These are phyloP conservation scores for Acer yangbiense DNA, from an alignment of 345 rosid species.

Conservation along the genomic window DNA sequence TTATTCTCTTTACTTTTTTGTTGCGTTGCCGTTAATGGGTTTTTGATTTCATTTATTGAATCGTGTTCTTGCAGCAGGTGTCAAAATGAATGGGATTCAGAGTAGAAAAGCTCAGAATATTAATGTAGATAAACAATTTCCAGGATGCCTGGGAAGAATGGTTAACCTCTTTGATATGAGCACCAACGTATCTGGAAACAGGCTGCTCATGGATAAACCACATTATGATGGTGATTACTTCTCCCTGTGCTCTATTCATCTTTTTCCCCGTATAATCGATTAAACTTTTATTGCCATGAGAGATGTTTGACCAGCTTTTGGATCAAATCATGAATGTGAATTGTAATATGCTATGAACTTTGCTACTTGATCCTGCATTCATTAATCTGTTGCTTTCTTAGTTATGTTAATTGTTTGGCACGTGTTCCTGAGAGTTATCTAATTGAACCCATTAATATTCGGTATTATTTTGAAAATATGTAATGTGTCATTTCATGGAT, in stretches of 20 bases:
- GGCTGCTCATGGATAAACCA: slow-evolving; percentile 51
- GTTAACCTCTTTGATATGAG: slow-evolving; percentile 70
- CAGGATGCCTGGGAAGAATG: slow-evolving; percentile 71
- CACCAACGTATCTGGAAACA: slow-evolving; percentile 53
- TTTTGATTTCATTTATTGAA: not conserved
- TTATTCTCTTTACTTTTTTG: not conserved
- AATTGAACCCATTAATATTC: not conserved
- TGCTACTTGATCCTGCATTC: slow-evolving; percentile 3
- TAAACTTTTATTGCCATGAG: not conserved
- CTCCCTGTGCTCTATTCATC: not conserved
- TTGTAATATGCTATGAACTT: not conserved
- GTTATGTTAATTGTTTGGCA: not conserved
- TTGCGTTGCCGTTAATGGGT: not conserved
- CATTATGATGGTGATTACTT: slow-evolving; percentile 58
- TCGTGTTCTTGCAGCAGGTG: slow-evolving; percentile 42
- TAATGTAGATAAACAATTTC: slow-evolving; percentile 53
- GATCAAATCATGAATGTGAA: not conserved
- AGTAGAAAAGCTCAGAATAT: slow-evolving; percentile 47
- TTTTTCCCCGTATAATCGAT: not conserved
- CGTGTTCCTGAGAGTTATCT: not conserved
- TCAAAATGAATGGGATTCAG: slow-evolving; percentile 60
- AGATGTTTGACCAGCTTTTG: not conserved
- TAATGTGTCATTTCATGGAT: not conserved
- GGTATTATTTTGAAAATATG: not conserved
- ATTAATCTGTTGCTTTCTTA: not conserved